Conservation (phyloP, 2,329 filamentous ascomycete species). For the Cyphellophora attinorum region DNA sequence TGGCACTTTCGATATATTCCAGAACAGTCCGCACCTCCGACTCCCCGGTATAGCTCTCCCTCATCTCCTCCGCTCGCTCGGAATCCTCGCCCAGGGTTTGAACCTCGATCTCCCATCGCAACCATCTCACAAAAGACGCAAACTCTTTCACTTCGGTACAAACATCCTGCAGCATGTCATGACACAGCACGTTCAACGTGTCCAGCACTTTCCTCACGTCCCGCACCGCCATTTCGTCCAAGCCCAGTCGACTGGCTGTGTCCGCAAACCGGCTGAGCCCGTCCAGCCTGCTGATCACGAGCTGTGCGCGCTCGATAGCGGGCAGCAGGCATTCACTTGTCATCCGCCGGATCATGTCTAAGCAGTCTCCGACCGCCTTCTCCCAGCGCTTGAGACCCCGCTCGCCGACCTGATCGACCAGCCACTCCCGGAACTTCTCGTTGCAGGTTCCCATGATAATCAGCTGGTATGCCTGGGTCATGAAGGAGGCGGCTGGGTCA, state of each 20-base stretch:
- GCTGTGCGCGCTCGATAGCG: slow-evolving; percentile 69
- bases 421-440: slow-evolving; percentile 70
- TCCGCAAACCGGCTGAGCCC: slow-evolving; percentile 77
- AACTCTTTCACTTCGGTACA: slow-evolving; percentile 75
- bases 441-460: slow-evolving; percentile 75
- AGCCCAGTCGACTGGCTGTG: slow-evolving; percentile 54
- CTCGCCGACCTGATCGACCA: slow-evolving; percentile 73
- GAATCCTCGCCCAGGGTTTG: slow-evolving; percentile 55
- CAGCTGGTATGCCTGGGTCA: slow-evolving; percentile 72
- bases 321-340: slow-evolving; percentile 84
- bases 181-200: slow-evolving; percentile 63
- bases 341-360: slow-evolving; percentile 66
- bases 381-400: slow-evolving; percentile 92
- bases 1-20: slow-evolving; percentile 57
- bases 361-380: slow-evolving; percentile 67
- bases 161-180: slow-evolving; percentile 61
- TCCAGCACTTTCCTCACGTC: slow-evolving; percentile 61
- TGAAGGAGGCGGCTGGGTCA: slow-evolving; percentile 41
- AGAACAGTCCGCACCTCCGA: slow-evolving; percentile 66
- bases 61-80: slow-evolving; percentile 56
- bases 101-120: slow-evolving; percentile 72
- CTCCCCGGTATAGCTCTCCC: slow-evolving; percentile 48
- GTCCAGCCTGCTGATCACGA: slow-evolving; percentile 72
- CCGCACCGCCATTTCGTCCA: slow-evolving; percentile 47
- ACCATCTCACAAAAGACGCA: slow-evolving; percentile 68